phyloP scores from a whole-genome alignment of 805 yeast species.

The Kregervanrija fluxuum region DNA sequence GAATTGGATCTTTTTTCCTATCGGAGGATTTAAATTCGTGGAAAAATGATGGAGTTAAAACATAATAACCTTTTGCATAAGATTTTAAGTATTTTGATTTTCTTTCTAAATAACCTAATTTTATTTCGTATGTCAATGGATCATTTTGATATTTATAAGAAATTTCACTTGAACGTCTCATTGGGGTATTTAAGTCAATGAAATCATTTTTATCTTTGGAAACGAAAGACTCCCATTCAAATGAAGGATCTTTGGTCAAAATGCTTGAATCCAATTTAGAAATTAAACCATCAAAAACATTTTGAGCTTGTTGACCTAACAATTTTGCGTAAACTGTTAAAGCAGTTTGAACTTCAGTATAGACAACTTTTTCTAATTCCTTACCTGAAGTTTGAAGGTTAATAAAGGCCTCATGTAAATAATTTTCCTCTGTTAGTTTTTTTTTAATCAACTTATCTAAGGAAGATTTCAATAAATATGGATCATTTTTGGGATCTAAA shows the following conservation, averaged over 20 bases:
- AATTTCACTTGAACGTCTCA: constrained; percentile 55
- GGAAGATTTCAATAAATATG: constrained; percentile 63
- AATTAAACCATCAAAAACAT: constrained; percentile 57
- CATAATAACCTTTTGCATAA: constrained; percentile 88
- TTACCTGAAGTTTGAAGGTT: constrained; percentile 84
- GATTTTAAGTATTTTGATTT: constrained; percentile 87
- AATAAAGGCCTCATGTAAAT: constrained; percentile 78
- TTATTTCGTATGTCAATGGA: constrained; percentile 58
- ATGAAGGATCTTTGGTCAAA: constrained; percentile 66
- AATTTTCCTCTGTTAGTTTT: constrained; percentile 79
- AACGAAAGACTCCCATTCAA: constrained; percentile 87
- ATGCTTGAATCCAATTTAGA: constrained; percentile 64
- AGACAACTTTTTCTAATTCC: constrained; percentile 83
- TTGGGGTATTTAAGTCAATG: constrained; percentile 53
- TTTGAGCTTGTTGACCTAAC: constrained; percentile 65
- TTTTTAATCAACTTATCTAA: constrained; percentile 72
- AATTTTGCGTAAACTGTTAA: constrained; percentile 64
- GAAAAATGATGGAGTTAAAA: constrained; percentile 76
- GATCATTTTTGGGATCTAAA: constrained; percentile 59
- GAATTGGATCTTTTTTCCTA: constrained; percentile 71
- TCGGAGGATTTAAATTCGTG: constrained; percentile 88
- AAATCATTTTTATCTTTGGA: constrained; percentile 59
- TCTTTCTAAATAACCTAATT: constrained; percentile 79
- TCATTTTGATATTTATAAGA: constrained; percentile 62
- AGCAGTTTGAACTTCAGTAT: constrained; percentile 78